Evolutionary conservation across 164 flowering plant species (phyloP).

Genomic region (Vitis cinerea): DNA sequence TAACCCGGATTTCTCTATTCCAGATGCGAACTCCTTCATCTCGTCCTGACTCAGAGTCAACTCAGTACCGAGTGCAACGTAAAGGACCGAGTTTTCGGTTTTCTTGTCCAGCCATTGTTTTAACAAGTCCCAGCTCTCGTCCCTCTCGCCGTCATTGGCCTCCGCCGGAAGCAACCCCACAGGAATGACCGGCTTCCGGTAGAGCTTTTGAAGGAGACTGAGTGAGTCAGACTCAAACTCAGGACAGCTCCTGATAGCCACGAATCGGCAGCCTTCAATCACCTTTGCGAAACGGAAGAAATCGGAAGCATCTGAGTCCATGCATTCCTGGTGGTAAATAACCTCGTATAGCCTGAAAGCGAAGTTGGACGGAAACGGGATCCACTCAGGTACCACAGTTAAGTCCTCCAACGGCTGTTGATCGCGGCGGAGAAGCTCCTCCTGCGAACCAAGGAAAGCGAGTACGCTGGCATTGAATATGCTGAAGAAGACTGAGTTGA

Average conservation of each 20-base stretch:
- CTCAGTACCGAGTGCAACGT: slow-evolving; percentile 59
- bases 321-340: neutral
- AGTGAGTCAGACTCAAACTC: slow-evolving; percentile 65
- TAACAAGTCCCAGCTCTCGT: slow-evolving; percentile 27
- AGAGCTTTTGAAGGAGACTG: slow-evolving; percentile 28
- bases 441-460: slow-evolving; percentile 42
- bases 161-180: slow-evolving; percentile 53
- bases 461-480: slow-evolving; percentile 38
- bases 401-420: slow-evolving; percentile 22
- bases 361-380: slow-evolving; percentile 35
- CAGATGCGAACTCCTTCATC: slow-evolving; percentile 42
- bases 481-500: slow-evolving; percentile 31
- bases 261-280: slow-evolving; percentile 30
- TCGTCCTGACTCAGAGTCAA: slow-evolving; percentile 29
- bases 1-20: slow-evolving; percentile 39
- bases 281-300: slow-evolving; percentile 20
- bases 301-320: slow-evolving; percentile 34
- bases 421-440: slow-evolving; percentile 8
- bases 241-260: slow-evolving; percentile 36
- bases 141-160: slow-evolving; percentile 3
- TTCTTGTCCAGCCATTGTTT: slow-evolving; percentile 41
- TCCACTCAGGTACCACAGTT: slow-evolving; percentile 45
- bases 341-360: slow-evolving; percentile 35
- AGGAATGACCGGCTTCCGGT: slow-evolving; percentile 48
- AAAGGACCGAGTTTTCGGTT: slow-evolving; percentile 33